A percentile compares a stretch with the other conserved stretches of the same genome.
Evolutionary conservation across 805 yeast genomes (phyloP).

Genomic region (Saturnispora ahearnii): DNA sequence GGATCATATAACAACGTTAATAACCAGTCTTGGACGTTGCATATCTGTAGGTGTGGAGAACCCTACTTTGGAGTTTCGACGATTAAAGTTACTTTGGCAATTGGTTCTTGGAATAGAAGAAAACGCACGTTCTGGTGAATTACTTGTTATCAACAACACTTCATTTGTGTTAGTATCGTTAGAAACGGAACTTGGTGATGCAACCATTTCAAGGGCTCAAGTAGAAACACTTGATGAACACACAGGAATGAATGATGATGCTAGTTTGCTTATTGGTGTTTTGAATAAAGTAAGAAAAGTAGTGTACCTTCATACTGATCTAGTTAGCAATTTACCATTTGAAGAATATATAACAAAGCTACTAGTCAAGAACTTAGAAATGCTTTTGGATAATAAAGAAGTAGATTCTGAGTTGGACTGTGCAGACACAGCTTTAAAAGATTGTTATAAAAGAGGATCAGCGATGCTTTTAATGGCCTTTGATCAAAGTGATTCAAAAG

Average conservation of each 20-base stretch:
- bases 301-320: slow-evolving; percentile 1
- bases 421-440: background rate
- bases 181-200: background rate
- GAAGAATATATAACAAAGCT: background rate
- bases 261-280: slow-evolving; percentile 6
- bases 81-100: slow-evolving; percentile 4
- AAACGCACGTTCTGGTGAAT: background rate
- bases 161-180: background rate
- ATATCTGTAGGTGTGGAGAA: background rate
- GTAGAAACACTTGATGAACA: slow-evolving; percentile 1
- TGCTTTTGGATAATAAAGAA: background rate
- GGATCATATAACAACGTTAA: slow-evolving; percentile 3
- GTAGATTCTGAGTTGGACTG: background rate
- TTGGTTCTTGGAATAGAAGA: slow-evolving; percentile 4
- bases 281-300: slow-evolving; percentile 6
- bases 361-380: slow-evolving; percentile 2
- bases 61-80: background rate
- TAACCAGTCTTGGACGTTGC: slow-evolving; percentile 2
- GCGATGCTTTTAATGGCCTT: slow-evolving; percentile 2
- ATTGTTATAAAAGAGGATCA: background rate
- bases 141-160: background rate
- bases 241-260: slow-evolving; percentile 1
- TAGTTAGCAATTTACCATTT: background rate
- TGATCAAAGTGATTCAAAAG: slow-evolving; percentile 3
- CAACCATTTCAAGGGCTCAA: background rate